Base-by-base conservation (phyloP, 139 green algal genomes). In the Chlorella sp. region DNA sequence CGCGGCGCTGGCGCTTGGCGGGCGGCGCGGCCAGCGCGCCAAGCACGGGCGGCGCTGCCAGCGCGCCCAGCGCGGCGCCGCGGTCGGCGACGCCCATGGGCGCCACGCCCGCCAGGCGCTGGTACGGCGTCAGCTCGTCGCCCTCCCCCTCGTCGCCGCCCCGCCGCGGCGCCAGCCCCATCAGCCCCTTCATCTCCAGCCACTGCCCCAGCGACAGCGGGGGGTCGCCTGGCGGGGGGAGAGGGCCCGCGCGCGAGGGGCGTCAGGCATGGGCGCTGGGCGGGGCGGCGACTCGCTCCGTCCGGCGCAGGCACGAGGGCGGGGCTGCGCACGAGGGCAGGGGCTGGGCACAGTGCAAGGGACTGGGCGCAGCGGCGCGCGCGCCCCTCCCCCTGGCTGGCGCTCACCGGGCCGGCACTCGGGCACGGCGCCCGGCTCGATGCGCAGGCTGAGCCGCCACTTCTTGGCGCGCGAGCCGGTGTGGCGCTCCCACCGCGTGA, bases 401-500 rank as follows among this genome's bases (percentile, higher is more conserved):
- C n/a, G 21, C 73, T 41, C 74, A 61, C 74, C 74, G 23, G 43
- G 25, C 2, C 65, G 65, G 11, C 64, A 71, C 74, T 80, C 74
- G 53, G 42, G 29, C 29, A 80, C 74, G 1, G 65, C 55, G 0
- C 74, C 74, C 5, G 74, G 74, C 25, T 74, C 65, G 29, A 80
- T 80, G 41, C 74, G 74, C 23, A 80, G 60, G 65, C 29, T 56
- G 23, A 75, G 74, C 65, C 74, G 53, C 74, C 74, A 80, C 65
- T 80, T 80, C 65, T 80, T 80, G 53, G 74, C 74, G 53, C 74
- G 74, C 53, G 53, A 70, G 31, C 74, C 74, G 8, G 38, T 71
- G 74, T 80, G 74, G 0, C 74, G 74, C 74, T 80, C 74, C 29
- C 74, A 80, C 29, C 74, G 74, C 31, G 74, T 80, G 74, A 80